phyloP scores from a whole-genome alignment of 768 basidiomycete species.

The Leccinellum luteum region DNA sequence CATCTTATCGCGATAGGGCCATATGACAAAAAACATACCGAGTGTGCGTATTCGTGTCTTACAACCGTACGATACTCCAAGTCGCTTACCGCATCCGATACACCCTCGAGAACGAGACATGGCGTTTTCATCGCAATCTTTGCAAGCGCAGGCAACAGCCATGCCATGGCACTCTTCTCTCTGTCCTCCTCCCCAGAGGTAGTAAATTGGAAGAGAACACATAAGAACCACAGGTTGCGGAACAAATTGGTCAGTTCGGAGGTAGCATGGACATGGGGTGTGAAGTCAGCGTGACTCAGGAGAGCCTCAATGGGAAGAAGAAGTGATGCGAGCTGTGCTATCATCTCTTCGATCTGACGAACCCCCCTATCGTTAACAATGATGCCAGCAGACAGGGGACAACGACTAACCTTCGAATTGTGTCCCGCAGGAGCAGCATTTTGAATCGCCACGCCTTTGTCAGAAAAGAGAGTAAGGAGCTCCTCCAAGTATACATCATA shows the following conservation, averaged over 20 bases:
- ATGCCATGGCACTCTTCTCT: conserved; percentile 67
- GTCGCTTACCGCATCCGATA: conserved; percentile 81
- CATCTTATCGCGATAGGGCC: background rate
- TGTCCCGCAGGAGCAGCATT: conserved; percentile 68
- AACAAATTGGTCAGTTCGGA: conserved; percentile 71
- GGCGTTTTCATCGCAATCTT: conserved; percentile 88
- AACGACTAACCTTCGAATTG: conserved; percentile 55
- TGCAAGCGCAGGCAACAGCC: conserved; percentile 72
- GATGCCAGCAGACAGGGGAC: conserved; percentile 3
- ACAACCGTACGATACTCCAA: conserved; percentile 92
- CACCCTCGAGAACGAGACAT: conserved; percentile 74
- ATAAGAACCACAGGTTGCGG: conserved; percentile 93
- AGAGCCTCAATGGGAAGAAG: conserved; percentile 90
- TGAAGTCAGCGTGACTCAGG: conserved; percentile 67
- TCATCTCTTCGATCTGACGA: conserved; percentile 72
- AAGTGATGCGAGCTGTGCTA: conserved; percentile 83
- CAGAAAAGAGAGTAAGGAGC: conserved; percentile 79
- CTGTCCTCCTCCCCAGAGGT: conserved; percentile 34
- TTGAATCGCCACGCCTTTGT: conserved; percentile 90
- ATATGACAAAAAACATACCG: conserved; percentile 42
- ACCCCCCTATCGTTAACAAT: conserved; percentile 4
- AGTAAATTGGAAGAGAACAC: conserved; percentile 82
- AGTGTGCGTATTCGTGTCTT: conserved; percentile 78
- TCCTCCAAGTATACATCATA: conserved; percentile 82
- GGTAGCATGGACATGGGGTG: conserved; percentile 52